Evolutionary conservation across 192 early-diverging fungal species (phyloP), one percentile per base, ranked within the genome.

Genomic region (Helicostylum pulchrum): DNA sequence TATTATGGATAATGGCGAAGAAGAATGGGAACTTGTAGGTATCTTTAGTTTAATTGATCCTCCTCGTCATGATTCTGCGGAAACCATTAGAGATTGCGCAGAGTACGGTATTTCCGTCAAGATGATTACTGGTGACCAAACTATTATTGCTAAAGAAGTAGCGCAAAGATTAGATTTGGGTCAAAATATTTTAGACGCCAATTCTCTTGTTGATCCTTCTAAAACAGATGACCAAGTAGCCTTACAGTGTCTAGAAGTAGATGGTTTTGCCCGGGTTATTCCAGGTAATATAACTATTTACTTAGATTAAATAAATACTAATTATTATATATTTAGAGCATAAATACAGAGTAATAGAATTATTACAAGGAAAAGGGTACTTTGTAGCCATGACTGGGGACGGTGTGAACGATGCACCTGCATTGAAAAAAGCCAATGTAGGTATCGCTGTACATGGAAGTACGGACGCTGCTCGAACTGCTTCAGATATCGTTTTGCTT

Each of bases 391-490:
- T 92, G 89, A 91, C 89, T 31, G 90, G 90, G 21, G 90, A 92
- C 64, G 90, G 90, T 76, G 88, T 91, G 4, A 92, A 92, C 71
- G 90, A 92, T 62, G 90, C 90, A 2, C 88, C 90, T 12, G 90
- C 90, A 2, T 61, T 92, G 26, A 90, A 90, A 75, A 90, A 91
- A 72, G 65, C 88, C 52, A 87, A 90, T 73, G 88, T 92, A 34
- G 90, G 90, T 44, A 92, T 92, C 66, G 90, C 90, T 39, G 87
- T 92, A 26, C 72, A 87, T 19, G 87, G 87, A 42, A 85, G 87
- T 59, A 92, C 90, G 2, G 90, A 92, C 63, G 88, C 87, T 45
- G 90, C 90, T 7, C 80, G 87, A 31, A 87, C 86, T 20, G 88
- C 90, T 7, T 82, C 90, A n/a, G 90, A 92, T 67, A 89, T 92